Evolutionary conservation across 371 early-diverging fungal species (phyloP).

Genomic region (Mucor ambiguus): DNA sequence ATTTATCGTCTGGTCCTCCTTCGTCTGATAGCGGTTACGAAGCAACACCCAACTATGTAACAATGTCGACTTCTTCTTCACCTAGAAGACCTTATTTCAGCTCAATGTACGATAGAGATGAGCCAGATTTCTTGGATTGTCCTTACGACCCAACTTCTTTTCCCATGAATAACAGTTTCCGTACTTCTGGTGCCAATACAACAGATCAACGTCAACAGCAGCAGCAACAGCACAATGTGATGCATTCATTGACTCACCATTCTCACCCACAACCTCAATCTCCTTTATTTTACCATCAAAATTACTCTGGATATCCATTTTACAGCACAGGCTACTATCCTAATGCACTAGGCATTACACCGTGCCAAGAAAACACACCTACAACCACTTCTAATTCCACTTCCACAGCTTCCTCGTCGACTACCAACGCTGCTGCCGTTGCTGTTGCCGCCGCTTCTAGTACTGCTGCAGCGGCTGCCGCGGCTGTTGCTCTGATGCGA

Average conservation of each 20-base stretch:
- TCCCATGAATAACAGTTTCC: background rate
- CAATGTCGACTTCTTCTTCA: slow-evolving; percentile 23
- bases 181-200: background rate
- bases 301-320: slow-evolving; percentile 25
- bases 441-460: slow-evolving; percentile 5
- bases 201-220: slow-evolving; percentile 1
- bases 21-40: slow-evolving; percentile 32
- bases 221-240: background rate
- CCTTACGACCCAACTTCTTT: slow-evolving; percentile 16
- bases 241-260: slow-evolving; percentile 20
- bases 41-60: slow-evolving; percentile 22
- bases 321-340: slow-evolving; percentile 28
- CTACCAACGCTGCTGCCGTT: slow-evolving; percentile 5
- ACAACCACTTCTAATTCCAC: slow-evolving; percentile 1
- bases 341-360: slow-evolving; percentile 24
- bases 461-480: slow-evolving; percentile 19
- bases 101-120: slow-evolving; percentile 30
- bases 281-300: slow-evolving; percentile 18
- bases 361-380: slow-evolving; percentile 20
- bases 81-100: slow-evolving; percentile 25
- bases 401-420: slow-evolving; percentile 1
- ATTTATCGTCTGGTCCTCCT: slow-evolving; percentile 30
- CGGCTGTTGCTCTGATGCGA: slow-evolving; percentile 26
- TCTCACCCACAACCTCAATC: slow-evolving; percentile 25
- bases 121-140: slow-evolving; percentile 22